A percentile compares a stretch with the other conserved stretches of the same genome.
Evolutionary conservation across 305 asterid genomes (phyloP).

Genomic region (Plantago rigida): DNA sequence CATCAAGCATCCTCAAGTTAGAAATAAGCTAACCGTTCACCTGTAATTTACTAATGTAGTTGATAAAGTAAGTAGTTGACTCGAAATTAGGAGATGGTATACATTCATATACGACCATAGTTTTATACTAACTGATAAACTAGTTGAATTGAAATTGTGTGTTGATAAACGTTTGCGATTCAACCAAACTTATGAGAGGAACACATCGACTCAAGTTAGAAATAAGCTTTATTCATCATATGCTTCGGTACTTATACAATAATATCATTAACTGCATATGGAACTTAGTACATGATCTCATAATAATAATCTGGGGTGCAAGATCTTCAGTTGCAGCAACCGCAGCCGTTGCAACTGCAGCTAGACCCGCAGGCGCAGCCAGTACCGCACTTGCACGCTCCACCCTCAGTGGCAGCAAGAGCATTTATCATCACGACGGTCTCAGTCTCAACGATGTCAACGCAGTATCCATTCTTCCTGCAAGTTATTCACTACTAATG

Average conservation of each 20-base stretch:
- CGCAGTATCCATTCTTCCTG: no score
- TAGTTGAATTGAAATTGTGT: no score
- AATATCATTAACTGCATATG: background rate
- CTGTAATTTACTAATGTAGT: no score
- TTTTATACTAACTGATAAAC: no score
- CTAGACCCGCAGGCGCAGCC: conserved; percentile 11
- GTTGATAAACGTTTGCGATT: no score
- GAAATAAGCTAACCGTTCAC: no score
- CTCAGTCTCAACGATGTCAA: conserved; percentile 1
- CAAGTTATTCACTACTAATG: no score
- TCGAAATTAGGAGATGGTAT: no score
- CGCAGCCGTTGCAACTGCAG: conserved; percentile 11
- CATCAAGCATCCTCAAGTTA: conserved; percentile 9
- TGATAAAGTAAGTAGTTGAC: no score
- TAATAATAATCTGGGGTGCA: background rate
- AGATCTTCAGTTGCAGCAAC: conserved; percentile 1
- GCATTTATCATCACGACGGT: background rate
- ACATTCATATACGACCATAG: no score
- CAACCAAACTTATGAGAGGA: no score
- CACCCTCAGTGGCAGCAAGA: background rate
- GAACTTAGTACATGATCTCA: background rate
- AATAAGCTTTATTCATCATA: background rate
- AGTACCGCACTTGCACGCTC: conserved; percentile 10
- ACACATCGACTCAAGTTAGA: no score
- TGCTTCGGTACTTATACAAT: background rate